Base-by-base conservation (phyloP, 345 rosid species). In the Nephelium lappaceum region DNA sequence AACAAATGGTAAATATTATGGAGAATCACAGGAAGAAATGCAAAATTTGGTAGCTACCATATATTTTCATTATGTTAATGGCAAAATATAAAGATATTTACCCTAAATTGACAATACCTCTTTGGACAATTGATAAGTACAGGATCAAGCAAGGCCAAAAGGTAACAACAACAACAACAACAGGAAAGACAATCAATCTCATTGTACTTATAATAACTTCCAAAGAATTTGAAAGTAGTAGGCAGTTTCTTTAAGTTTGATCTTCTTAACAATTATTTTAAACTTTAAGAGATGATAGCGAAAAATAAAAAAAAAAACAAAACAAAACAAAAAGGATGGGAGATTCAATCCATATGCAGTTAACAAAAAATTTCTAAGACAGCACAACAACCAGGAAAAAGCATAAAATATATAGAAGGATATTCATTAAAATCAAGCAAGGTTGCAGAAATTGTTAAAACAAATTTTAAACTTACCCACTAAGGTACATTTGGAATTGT, bases 401-500 rank as follows among this genome's bases (percentile, higher is more conserved):
- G 65, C 81, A 43, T 61, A 39, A 71, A 78, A 47, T 45, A 7
- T 45, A 38, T 60, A 60, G 74, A 74, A 18, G 77, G 61, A 73
- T 66, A 60, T 62, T 53, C 78, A 79, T 72, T 83, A 23, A 76
- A 79, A 62, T 66, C 58, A 71, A 74, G 55, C 38, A 67, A 67
- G 72, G 62, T 61, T 60, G 53, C 57, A 73, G 47, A 57, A 69
- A 15, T n/a, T 67, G 71, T 42, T 60, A 21, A 74, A 75, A 77
- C 24, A 65, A 74, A 73, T 68, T 80, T 80, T 71, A 76, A 67
- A 77, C 86, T 77, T 60, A 71, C 47, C 81, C 67, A 78, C 75
- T 69, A 74, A 71, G 69, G 75, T 77, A 77, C 86, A 83, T 80
- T 71, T 77, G 68, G 81, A 72, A 36, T 23, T 43, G 82, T 41